Conservation (phyloP, 2,329 filamentous ascomycete genomes). For the Pyrenochaeta sp. region DNA sequence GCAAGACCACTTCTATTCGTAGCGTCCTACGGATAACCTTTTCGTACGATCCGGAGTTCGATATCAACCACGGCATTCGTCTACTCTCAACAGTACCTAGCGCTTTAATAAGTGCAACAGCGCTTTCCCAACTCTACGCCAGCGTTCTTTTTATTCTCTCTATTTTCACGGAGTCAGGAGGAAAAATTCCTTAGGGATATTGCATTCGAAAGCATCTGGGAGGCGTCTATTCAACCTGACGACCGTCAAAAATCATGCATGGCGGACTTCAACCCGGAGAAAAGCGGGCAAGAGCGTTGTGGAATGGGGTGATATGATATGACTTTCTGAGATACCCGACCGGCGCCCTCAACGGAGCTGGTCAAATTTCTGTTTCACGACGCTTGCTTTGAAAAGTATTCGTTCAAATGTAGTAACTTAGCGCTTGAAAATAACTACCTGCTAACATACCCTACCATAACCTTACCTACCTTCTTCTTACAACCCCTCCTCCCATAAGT, state of each 20-base stretch:
- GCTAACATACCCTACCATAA: too few relatives aligned
- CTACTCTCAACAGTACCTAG: conserved; percentile 34
- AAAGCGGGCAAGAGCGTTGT: conserved; percentile 15
- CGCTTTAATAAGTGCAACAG: conserved; percentile 30
- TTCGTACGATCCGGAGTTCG: conserved; percentile 3
- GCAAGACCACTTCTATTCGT: conserved; percentile 29
- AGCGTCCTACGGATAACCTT: conserved; percentile 8
- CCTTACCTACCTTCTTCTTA: too few relatives aligned
- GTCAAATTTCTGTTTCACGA: conserved; percentile 18
- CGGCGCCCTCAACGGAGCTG: conserved; percentile 38
- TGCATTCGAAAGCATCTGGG: conserved; percentile 32
- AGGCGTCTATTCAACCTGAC: conserved; percentile 53
- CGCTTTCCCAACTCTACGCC: conserved; percentile 1
- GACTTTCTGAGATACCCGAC: conserved; percentile 39
- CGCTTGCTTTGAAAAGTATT: background rate
- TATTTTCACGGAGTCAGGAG: background rate
- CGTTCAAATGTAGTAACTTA: background rate
- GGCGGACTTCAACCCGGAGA: conserved; percentile 1
- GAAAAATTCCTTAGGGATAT: conserved; percentile 7
- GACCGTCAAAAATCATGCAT: conserved; percentile 38
- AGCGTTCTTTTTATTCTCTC: conserved; percentile 13
- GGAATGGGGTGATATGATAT: conserved; percentile 6
- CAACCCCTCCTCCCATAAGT: too few relatives aligned
- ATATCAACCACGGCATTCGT: conserved; percentile 6
- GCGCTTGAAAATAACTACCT: background rate